Conservation (phyloP, 306 rosid species). For the Quercus parvula region DNA sequence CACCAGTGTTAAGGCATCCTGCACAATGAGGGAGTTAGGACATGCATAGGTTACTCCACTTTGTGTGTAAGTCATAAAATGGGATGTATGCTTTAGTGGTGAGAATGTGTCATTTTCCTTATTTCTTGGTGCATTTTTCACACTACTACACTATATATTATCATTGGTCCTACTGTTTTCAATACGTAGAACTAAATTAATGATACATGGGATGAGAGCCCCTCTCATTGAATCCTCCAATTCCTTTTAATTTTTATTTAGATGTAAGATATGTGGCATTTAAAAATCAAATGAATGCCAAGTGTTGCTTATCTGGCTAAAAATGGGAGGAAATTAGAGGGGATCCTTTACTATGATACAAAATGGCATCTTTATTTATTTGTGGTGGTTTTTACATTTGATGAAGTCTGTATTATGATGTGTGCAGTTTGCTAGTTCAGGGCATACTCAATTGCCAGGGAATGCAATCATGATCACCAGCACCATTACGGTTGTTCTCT, state of each 20-base stretch:
- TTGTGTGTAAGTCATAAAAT: neutral
- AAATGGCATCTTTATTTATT: neutral
- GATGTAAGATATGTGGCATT: no score
- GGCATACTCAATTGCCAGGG: constrained; percentile 45
- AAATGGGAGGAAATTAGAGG: no score
- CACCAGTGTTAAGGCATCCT: neutral
- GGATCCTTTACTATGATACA: neutral
- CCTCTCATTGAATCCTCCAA: no score
- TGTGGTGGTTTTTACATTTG: neutral
- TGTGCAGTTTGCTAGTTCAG: constrained; percentile 52
- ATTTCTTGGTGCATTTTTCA: neutral
- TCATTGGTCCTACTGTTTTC: neutral
- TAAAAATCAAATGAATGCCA: no score
- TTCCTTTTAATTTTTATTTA: no score
- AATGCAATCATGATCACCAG: constrained; percentile 62
- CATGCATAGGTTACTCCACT: neutral
- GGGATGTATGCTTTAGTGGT: neutral
- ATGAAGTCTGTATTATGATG: neutral
- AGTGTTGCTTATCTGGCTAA: no score
- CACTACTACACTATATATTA: neutral
- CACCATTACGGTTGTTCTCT: constrained; percentile 57
- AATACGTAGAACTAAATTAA: neutral
- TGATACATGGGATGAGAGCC: no score
- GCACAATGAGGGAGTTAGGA: neutral
- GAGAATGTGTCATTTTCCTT: neutral